Conservation (phyloP, 176 grass and related monocot genomes). For the Lolium perenne region DNA sequence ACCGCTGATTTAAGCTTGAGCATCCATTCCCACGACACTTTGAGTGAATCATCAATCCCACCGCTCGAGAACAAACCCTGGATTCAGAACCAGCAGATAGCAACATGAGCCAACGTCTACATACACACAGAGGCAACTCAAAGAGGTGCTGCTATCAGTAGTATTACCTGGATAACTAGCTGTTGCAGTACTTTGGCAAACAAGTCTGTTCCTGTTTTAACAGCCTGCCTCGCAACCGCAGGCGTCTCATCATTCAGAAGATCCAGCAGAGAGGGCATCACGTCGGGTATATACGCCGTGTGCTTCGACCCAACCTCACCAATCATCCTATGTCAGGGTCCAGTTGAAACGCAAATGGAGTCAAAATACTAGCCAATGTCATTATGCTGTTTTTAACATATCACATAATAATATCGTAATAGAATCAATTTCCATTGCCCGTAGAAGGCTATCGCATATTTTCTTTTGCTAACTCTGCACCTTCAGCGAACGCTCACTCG, state of each 20-base stretch:
- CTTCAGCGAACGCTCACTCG: not conserved
- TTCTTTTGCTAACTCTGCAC: not conserved
- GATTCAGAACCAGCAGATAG: conserved; percentile 10
- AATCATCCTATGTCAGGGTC: conserved; percentile 67
- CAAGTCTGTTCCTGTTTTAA: conserved; percentile 76
- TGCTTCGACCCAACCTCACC: conserved; percentile 77
- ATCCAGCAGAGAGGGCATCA: conserved; percentile 65
- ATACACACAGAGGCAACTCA: not conserved
- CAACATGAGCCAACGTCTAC: conserved; percentile 1
- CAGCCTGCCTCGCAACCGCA: conserved; percentile 78
- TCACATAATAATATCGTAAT: not conserved
- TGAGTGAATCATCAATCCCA: conserved; percentile 74
- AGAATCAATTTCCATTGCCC: not conserved
- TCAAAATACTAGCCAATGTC: not conserved
- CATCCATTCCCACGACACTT: conserved; percentile 80
- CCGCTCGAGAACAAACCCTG: conserved; percentile 77
- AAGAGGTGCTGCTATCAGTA: not conserved
- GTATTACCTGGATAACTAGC: conserved; percentile 75
- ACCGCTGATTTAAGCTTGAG: conserved; percentile 77
- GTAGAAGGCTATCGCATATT: not conserved
- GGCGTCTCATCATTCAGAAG: conserved; percentile 80
- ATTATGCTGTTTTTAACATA: not conserved
- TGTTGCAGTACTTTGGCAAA: conserved; percentile 71
- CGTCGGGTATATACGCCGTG: conserved; percentile 57
- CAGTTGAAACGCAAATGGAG: not conserved